These are phyloP conservation scores for Chenopodium quinoa DNA, from an alignment of 148 eudicot species.

Conservation along the genomic window DNA sequence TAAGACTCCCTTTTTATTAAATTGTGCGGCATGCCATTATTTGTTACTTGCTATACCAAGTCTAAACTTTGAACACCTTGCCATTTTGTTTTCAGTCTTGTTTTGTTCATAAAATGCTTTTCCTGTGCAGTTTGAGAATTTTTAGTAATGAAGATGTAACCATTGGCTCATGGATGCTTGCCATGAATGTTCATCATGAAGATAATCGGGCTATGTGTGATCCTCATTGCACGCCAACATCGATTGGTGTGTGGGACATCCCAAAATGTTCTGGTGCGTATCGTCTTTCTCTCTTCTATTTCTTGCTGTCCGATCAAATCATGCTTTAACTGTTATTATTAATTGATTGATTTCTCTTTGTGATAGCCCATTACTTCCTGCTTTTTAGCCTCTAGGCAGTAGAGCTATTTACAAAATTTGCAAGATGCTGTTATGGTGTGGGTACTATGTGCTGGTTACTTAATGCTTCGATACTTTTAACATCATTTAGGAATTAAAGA, in stretches of 20 bases:
- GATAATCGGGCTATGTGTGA: slow-evolving; percentile 61
- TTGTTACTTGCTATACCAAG: background rate
- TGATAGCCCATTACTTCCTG: too few relatives aligned
- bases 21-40: background rate
- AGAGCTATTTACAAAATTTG: background rate
- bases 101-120: background rate
- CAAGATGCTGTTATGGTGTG: background rate
- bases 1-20: background rate
- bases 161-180: slow-evolving; percentile 78
- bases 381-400: background rate
- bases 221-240: slow-evolving; percentile 57
- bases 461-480: background rate
- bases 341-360: background rate
- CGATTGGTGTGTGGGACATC: slow-evolving; percentile 73
- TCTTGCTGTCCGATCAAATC: background rate
- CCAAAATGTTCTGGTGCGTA: slow-evolving; percentile 69
- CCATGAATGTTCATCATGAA: slow-evolving; percentile 71
- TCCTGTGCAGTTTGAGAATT: slow-evolving; percentile 53
- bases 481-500: background rate
- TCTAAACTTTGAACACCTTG: background rate
- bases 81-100: background rate
- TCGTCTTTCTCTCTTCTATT: background rate
- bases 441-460: background rate
- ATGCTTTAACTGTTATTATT: background rate
- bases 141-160: slow-evolving; percentile 79